phyloP scores from a whole-genome alignment of 164 flowering plant genomes.

The Kingdonia uniflora region DNA sequence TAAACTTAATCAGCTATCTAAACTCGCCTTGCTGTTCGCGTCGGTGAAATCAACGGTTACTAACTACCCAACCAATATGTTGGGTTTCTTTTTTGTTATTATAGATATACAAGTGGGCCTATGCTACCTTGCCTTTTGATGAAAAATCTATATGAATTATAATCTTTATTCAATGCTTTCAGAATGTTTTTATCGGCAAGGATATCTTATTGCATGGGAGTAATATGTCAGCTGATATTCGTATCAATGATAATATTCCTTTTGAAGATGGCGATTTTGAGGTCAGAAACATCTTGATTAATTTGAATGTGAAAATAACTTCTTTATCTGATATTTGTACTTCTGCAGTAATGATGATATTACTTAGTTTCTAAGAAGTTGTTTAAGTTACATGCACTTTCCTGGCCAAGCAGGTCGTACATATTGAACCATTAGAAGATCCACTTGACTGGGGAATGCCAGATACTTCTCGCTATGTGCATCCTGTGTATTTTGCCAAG shows the following conservation, averaged over 20 bases:
- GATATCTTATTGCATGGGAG: constrained; percentile 35
- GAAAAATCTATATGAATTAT: too few relatives aligned
- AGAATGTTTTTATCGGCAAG: constrained; percentile 71
- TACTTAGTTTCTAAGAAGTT: neutral
- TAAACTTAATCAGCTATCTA: too few relatives aligned
- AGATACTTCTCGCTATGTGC: constrained; percentile 33
- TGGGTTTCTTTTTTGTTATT: too few relatives aligned
- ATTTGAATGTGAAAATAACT: neutral
- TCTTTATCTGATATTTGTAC: neutral
- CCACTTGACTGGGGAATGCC: constrained; percentile 49
- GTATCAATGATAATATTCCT: constrained; percentile 24
- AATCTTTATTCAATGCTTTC: too few relatives aligned
- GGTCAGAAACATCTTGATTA: constrained; percentile 20
- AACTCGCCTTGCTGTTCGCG: too few relatives aligned
- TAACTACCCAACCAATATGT: too few relatives aligned
- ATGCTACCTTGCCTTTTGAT: too few relatives aligned
- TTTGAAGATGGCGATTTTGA: constrained; percentile 37
- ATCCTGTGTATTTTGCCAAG: constrained; percentile 75
- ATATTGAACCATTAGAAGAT: constrained; percentile 27
- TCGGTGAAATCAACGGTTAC: too few relatives aligned
- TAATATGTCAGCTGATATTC: constrained; percentile 19
- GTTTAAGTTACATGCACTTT: too few relatives aligned
- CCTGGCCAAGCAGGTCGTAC: constrained; percentile 33
- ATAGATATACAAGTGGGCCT: too few relatives aligned
- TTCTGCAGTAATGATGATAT: neutral